Base-by-base conservation (phyloP, 176 grass and related monocot species). In the Carex myosuroides region DNA sequence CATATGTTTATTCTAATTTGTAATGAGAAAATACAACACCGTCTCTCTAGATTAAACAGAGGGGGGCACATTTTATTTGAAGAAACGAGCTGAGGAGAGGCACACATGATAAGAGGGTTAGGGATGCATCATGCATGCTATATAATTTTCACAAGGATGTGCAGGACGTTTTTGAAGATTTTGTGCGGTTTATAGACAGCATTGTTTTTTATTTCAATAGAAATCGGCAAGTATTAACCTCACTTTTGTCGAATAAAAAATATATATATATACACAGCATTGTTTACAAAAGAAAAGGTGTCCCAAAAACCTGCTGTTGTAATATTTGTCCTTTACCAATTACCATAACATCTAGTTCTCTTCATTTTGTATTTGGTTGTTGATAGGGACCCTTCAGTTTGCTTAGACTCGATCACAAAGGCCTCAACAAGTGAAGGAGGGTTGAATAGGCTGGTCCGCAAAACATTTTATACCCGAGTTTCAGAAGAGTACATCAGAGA, bases 401-500 rank as follows among this genome's bases (percentile, higher is more conserved):
- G 82, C 62, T 35, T 88, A 22, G 61, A 80, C 11, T 74, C 73
- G 2, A 42, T 88, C 3, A 88, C 39, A 56, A 80, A 30, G n/a
- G 54, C 62, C 77, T 64, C 35, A 54, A 20, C 9, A 80, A 55
- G 53, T 70, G 73, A 69, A 79, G 56, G 79, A 26, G 73, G 26
- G 12, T 53, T 46, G 29, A 60, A 79, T n/a, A 69, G 9, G 8
- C 39, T 50, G 24, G 9, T 54, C 2, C 18, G 4, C 16, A 85
- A 85, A 64, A 35, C 17, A 52, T 88, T 85, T 69, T 64, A 85
- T 46, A 85, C 87, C 32, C 37, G 9, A 81, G 3, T 88, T 13
- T 32, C 63, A 14, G 46, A 72, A 57, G 62, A 85, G 26, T 69
- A 73, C 29, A 56, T 88, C 32, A 83, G 42, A 74, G 35, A 87